phyloP scores from a whole-genome alignment of 257 asterid genomes.

The Rubia yunnanensis region DNA sequence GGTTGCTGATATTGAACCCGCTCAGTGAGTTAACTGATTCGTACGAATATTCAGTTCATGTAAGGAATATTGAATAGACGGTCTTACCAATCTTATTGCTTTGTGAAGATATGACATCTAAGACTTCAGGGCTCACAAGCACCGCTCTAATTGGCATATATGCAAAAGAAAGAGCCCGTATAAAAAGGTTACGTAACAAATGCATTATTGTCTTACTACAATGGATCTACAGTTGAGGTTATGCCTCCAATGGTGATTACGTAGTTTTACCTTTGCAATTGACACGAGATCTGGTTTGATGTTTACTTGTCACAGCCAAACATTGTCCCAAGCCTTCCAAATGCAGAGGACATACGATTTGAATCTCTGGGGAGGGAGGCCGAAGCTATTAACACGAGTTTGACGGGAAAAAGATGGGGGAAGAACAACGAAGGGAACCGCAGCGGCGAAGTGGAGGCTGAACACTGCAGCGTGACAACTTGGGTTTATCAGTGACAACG shows the following conservation, averaged over 20 bases:
- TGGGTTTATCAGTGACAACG: too few relatives aligned
- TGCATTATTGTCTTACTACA: background rate
- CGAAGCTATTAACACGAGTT: too few relatives aligned
- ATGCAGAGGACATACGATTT: too few relatives aligned
- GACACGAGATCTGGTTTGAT: slow-evolving; percentile 92
- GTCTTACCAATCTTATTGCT: slow-evolving; percentile 78
- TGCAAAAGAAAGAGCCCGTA: slow-evolving; percentile 86
- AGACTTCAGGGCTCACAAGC: slow-evolving; percentile 69
- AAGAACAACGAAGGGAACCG: too few relatives aligned
- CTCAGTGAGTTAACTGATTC: too few relatives aligned
- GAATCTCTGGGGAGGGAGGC: too few relatives aligned
- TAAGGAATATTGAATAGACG: too few relatives aligned
- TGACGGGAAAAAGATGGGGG: too few relatives aligned
- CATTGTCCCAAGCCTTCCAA: slow-evolving; percentile 89
- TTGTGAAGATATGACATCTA: slow-evolving; percentile 73
- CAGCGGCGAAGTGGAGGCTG: too few relatives aligned
- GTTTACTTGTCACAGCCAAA: slow-evolving; percentile 86
- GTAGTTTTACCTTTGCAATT: slow-evolving; percentile 54
- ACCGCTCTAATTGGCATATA: slow-evolving; percentile 94
- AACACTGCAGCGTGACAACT: too few relatives aligned
- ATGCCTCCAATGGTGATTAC: background rate
- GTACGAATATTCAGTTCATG: too few relatives aligned
- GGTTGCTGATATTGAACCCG: background rate
- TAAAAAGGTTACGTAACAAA: background rate
- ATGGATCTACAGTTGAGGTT: background rate